Percentiles rank a stretch among this genome's conserved stretches.
These are phyloP conservation scores for Fusarium equiseti DNA, from an alignment of 2,329 filamentous ascomycete genomes.

Conservation along the genomic window DNA sequence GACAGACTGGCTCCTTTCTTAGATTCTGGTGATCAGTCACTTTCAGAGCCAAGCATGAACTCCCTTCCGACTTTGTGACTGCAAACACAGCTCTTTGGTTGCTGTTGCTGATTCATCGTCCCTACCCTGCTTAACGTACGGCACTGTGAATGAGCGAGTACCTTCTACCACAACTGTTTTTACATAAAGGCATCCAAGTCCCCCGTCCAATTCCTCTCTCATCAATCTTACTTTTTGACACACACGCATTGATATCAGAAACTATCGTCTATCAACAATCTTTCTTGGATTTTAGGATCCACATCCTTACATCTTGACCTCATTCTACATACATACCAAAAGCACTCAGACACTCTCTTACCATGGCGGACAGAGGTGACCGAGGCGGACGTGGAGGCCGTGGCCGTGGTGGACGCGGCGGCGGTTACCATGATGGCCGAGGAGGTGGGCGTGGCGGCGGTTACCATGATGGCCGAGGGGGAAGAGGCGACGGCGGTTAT, in stretches of 20 bases:
- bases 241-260: not conserved
- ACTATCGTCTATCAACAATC: not conserved
- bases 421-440: constrained; percentile 28
- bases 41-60: not conserved
- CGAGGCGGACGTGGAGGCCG: constrained; percentile 41
- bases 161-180: not conserved
- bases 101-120: constrained; percentile 10
- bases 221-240: not conserved
- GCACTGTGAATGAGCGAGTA: not conserved
- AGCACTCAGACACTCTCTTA: not conserved
- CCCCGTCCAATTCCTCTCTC: not conserved
- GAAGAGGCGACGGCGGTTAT: constrained; percentile 39
- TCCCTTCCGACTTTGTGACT: not conserved
- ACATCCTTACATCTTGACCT: not conserved
- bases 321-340: not conserved
- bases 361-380: constrained; percentile 49
- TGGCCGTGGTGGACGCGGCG: constrained; percentile 44
- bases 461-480: not conserved
- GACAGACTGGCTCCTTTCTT: not conserved
- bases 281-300: not conserved
- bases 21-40: not conserved
- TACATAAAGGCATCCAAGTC: constrained; percentile 12
- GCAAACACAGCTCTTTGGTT: not conserved
- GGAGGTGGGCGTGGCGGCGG: constrained; percentile 20
- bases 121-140: not conserved